Percentiles rank a stretch among this genome's conserved stretches.
These are phyloP conservation scores for Neurospora cerealis DNA, from an alignment of 495 filamentous ascomycete species.

Conservation along the genomic window DNA sequence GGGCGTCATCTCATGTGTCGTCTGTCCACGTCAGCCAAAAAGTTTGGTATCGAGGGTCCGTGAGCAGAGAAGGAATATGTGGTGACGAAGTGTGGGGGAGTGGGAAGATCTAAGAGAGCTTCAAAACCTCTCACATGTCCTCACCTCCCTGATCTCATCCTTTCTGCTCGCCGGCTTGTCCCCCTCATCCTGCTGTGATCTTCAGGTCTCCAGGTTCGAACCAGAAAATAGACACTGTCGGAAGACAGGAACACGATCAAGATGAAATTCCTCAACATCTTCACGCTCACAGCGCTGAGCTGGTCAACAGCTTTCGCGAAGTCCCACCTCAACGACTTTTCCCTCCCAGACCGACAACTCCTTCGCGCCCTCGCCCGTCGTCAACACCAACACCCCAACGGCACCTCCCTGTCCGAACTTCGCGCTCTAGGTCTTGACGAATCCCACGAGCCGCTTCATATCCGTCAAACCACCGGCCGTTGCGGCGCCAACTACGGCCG, in stretches of 20 bases:
- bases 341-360: neutral
- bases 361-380: neutral
- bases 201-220: neutral
- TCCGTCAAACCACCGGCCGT: conserved; percentile 8
- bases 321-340: neutral
- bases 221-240: too few species aligned
- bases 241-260: neutral
- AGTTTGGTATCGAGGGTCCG: neutral
- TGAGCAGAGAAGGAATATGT: neutral
- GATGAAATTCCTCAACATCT: neutral
- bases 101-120: too few species aligned
- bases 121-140: neutral
- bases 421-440: neutral
- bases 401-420: neutral
- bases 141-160: neutral
- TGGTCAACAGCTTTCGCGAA: neutral
- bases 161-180: neutral
- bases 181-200: neutral
- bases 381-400: neutral
- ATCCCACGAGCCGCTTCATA: neutral
- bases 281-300: neutral
- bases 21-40: neutral
- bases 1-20: neutral
- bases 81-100: neutral
- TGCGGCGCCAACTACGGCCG: conserved; percentile 14